Percentiles rank a stretch among this genome's conserved stretches.
Conservation (phyloP, 805 yeast genomes). For the Myxozyma monticola region DNA sequence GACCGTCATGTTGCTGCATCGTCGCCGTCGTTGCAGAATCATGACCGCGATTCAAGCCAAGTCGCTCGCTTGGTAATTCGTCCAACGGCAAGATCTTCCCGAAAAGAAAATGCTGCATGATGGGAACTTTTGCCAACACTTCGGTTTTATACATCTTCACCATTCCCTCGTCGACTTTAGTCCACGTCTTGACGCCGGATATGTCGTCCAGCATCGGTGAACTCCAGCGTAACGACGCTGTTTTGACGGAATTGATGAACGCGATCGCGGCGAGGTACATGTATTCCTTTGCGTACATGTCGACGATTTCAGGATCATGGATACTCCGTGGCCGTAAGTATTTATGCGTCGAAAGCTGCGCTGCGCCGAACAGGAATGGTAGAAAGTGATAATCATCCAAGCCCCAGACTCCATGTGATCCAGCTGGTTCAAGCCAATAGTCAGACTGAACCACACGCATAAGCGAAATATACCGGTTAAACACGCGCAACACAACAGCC, state of each 20-base stretch:
- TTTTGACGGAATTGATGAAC: conserved; percentile 75
- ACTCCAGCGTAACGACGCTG: conserved; percentile 88
- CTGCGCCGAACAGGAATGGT: conserved; percentile 83
- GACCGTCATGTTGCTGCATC: conserved; percentile 35
- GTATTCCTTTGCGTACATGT: conserved; percentile 69
- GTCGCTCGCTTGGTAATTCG: conserved; percentile 30
- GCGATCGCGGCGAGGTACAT: conserved; percentile 86
- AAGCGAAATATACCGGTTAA: conserved; percentile 61
- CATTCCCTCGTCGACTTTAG: conserved; percentile 90
- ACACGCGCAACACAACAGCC: conserved; percentile 62
- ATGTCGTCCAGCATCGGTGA: conserved; percentile 97
- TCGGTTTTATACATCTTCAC: conserved; percentile 93
- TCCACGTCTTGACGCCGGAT: conserved; percentile 86
- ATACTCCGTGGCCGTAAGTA: conserved; percentile 78
- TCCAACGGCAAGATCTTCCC: conserved; percentile 45
- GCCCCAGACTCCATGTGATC: conserved; percentile 99
- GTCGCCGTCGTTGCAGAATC: conserved; percentile 1
- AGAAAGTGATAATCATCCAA: conserved; percentile 94
- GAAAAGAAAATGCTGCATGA: conserved; percentile 90
- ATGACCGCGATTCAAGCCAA: no score
- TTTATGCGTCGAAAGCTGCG: conserved; percentile 65
- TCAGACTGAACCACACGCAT: conserved; percentile 76
- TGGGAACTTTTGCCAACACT: conserved; percentile 85
- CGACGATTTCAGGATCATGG: conserved; percentile 82
- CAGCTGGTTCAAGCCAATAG: conserved; percentile 94